Evolutionary conservation across 164 flowering plant species (phyloP), one percentile per base, ranked within the genome.

Genomic region (Chimonanthus praecox): DNA sequence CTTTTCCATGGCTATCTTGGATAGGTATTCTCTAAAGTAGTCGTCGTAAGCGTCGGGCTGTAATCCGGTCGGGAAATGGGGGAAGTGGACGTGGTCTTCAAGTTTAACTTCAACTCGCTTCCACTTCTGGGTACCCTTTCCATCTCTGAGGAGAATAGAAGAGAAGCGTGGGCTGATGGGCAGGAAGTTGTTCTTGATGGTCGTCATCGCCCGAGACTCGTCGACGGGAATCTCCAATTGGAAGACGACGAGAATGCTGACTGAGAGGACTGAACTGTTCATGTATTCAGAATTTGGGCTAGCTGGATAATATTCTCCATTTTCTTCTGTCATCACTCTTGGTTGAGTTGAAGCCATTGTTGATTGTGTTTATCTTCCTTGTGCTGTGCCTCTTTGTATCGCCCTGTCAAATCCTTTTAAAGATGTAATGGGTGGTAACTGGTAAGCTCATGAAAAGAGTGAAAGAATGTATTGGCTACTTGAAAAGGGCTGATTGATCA

Each of bases 71-170:
- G 86, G 87, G 49, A 84, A 84, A 10, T 44, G 62, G 0, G 92
- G 90, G 49, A 82, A 50, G 0, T 74, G 76, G 0, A 90, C 63
- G 45, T 88, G 95, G 49, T 90, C 83, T 72, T 85, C 48, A 0
- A 83, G 79, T 64, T 80, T 82, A 49, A 87, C 87, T 4, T 81
- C 79, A 2, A 87, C 91, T 33, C 33, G 82, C 82, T 86, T 84
- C 95, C 92, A 90, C n/a, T 75, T 67, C 47, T 75, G 83, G 15
- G 47, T 62, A 48, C 89, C 91, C 4, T 82, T 66, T 4, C 76
- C 77, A 16, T 77, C 88, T 18, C 6, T 74, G 46, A 88, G 84
- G 8, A 73, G 65, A 13, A 51, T 67, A 6, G 75, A 73, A 2
- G 71, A 67, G 71, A 54, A 73, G 64, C 75, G 75, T 0, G 70